Conservation (phyloP, 2,329 filamentous ascomycete genomes). For the Penicillium paneum region DNA sequence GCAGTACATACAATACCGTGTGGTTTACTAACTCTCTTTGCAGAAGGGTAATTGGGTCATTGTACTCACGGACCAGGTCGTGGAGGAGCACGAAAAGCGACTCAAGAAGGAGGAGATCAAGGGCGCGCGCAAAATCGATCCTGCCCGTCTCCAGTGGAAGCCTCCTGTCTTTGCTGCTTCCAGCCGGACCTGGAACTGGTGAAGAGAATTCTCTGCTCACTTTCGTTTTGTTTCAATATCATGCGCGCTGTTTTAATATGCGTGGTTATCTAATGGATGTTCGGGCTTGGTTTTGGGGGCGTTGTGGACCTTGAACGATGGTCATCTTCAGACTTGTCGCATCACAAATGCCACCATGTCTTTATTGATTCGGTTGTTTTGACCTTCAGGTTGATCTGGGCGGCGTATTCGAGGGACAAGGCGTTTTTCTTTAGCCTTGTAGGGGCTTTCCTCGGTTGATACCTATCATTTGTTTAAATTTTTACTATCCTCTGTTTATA, state of each 20-base stretch:
- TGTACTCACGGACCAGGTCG: conserved; percentile 78
- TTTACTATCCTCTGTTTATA: background rate
- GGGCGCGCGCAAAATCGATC: conserved; percentile 69
- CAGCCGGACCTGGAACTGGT: conserved; percentile 95
- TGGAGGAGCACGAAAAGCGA: conserved; percentile 66
- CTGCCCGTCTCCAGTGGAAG: conserved; percentile 84
- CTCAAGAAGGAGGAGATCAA: conserved; percentile 78
- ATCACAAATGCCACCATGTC: background rate
- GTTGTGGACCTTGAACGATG: background rate
- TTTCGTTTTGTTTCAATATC: background rate
- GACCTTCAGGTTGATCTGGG: background rate
- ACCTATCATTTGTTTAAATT: conserved; percentile 4
- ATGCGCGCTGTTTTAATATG: background rate
- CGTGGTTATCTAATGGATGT: background rate
- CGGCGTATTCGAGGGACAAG: background rate
- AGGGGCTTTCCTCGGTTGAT: conserved; percentile 4
- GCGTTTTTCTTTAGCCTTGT: background rate
- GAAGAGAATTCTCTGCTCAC: conserved; percentile 13
- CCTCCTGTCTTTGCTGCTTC: conserved; percentile 90
- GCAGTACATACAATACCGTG: background rate
- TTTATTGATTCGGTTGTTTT: background rate
- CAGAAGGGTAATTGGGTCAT: conserved; percentile 92
- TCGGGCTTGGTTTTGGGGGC: conserved; percentile 1
- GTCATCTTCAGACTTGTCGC: background rate
- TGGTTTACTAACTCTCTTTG: conserved; percentile 15